A percentile compares a stretch with the other conserved stretches of the same genome.
phyloP scores from a whole-genome alignment of 2,329 filamentous ascomycete species.

The Verticillium longisporum region DNA sequence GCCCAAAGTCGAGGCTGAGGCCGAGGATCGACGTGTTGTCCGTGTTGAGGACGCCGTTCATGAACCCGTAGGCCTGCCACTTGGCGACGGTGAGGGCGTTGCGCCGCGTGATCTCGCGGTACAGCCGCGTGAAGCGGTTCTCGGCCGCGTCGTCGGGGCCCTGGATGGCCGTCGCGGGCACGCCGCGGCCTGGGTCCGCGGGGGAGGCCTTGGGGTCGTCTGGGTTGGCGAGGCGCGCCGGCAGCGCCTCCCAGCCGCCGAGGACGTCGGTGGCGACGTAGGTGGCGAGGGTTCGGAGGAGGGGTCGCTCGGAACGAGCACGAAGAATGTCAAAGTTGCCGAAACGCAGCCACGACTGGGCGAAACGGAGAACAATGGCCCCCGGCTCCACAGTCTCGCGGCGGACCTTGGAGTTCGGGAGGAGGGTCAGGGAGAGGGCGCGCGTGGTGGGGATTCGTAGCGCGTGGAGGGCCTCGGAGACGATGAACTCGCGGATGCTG shows the following conservation, averaged over 20 bases:
- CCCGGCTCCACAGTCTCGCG: slow-evolving; percentile 82
- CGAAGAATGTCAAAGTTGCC: slow-evolving; percentile 95
- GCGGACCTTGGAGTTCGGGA: slow-evolving; percentile 65
- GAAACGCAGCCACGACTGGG: slow-evolving; percentile 83
- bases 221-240: slow-evolving; percentile 48
- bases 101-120: slow-evolving; percentile 76
- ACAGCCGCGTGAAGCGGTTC: slow-evolving; percentile 82
- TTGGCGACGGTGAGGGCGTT: slow-evolving; percentile 85
- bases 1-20: slow-evolving; percentile 87
- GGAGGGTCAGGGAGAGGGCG: slow-evolving; percentile 73
- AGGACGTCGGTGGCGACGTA: slow-evolving; percentile 87
- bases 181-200: slow-evolving; percentile 36
- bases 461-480: slow-evolving; percentile 82
- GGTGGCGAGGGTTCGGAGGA: slow-evolving; percentile 68
- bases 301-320: slow-evolving; percentile 67
- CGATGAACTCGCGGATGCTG: slow-evolving; percentile 89
- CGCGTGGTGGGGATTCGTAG: slow-evolving; percentile 81
- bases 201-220: slow-evolving; percentile 39
- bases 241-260: slow-evolving; percentile 78
- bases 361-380: slow-evolving; percentile 87
- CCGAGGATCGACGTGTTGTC: slow-evolving; percentile 93
- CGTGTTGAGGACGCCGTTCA: slow-evolving; percentile 96
- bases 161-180: slow-evolving; percentile 54
- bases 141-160: slow-evolving; percentile 63
- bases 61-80: slow-evolving; percentile 99